A percentile compares a stretch with the other conserved stretches of the same genome.
phyloP scores from a whole-genome alignment of 345 rosid genomes.

The Acer campestre region DNA sequence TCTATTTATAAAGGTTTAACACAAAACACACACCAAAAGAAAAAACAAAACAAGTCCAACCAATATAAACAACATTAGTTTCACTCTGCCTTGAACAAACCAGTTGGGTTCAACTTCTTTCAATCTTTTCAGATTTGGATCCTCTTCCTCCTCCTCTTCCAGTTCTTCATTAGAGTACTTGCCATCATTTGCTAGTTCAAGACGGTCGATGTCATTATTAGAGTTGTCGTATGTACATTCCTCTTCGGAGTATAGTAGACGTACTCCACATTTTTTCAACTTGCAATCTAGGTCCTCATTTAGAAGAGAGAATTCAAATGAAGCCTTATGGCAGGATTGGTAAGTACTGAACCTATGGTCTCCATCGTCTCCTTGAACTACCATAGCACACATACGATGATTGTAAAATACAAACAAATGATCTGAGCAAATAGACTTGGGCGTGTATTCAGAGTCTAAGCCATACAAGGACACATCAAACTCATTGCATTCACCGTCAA shows the following conservation, averaged over 20 bases:
- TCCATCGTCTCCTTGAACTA: not conserved
- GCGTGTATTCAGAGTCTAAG: too few species aligned
- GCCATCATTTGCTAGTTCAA: not conserved
- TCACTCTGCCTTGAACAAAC: not conserved
- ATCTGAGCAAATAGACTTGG: too few species aligned
- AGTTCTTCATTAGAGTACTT: not conserved
- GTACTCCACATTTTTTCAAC: slow-evolving; percentile 8
- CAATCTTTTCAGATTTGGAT: not conserved
- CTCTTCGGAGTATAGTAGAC: not conserved
- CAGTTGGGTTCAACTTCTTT: not conserved
- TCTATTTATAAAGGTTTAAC: too few species aligned
- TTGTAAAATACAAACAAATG: not conserved
- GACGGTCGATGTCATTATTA: not conserved
- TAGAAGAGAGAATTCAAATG: slow-evolving; percentile 4
- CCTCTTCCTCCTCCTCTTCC: not conserved
- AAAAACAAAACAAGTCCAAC: slow-evolving; percentile 6
- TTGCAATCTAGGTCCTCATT: not conserved
- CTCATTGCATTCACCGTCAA: too few species aligned
- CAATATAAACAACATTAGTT: not conserved
- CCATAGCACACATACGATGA: not conserved
- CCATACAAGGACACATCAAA: too few species aligned
- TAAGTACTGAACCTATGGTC: not conserved
- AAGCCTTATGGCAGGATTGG: slow-evolving; percentile 1
- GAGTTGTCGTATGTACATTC: not conserved
- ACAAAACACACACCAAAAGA: not conserved